Evolutionary conservation across 164 flowering plant species (phyloP), one percentile per base, ranked within the genome.

Genomic region (Vitis rotundifolia): DNA sequence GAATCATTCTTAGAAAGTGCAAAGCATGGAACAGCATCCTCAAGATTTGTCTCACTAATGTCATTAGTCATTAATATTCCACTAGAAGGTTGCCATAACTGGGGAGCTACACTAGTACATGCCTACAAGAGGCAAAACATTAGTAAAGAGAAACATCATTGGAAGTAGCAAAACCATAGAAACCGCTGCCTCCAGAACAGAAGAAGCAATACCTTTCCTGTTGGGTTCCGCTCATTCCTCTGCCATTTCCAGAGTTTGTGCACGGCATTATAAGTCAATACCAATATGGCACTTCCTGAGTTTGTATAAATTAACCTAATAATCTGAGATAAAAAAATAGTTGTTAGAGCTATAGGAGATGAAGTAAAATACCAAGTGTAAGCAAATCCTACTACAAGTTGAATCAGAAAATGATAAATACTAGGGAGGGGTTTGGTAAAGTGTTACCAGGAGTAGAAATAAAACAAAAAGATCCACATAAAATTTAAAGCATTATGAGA

Each of bases 51-150:
- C 61, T 63, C 83, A 48, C 72, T 29, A 28, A 74, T 56, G 49
- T 80, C 83, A 59, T 80, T 80, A 9, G 73, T 74, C 83, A 80
- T 80, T 29, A 80, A 28, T 69, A 68, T 66, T 49, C 83, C 83
- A 77, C 71, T 74, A 58, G 56, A 59, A 64, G 80, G 83, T 69
- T 71, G 83, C 83, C 80, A 74, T 11, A 61, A 67, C 29, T 71
- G 74, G 1, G 83, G 83, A 52, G 44, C 59, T 26, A 69, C 76
- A 69, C 55, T 71, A 12, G 80, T 77, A 58, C 80, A 77, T 14
- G 83, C 80, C 83, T 80, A 47, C n/a, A 55, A 58, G 58, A 12
- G 55, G 29, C 2, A 37, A 26, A 22, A 5, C 44, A n/a, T 37
- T 49, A 9, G 44, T 48, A 31, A 10, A 16, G 14, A 54, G 10